Percentiles rank a stretch among this genome's conserved stretches.
Evolutionary conservation across 495 filamentous ascomycete species (phyloP).

Genomic region (Penicillium cinerascens): DNA sequence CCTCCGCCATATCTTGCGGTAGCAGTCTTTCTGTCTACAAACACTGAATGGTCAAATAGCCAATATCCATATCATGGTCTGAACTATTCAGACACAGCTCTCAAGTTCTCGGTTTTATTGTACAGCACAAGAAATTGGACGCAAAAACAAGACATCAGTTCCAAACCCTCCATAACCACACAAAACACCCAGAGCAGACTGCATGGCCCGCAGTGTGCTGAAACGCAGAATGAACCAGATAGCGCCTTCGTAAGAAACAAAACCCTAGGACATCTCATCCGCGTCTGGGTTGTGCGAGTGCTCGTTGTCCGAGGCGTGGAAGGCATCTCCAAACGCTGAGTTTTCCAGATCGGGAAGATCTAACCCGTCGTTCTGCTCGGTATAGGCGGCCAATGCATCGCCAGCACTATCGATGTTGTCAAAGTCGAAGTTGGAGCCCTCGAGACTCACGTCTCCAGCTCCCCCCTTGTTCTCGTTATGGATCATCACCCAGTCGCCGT

Average conservation of each 20-base stretch:
- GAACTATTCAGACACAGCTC: not conserved
- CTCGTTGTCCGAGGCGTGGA: conserved; percentile 56
- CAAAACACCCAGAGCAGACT: conserved; percentile 18
- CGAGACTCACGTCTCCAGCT: conserved; percentile 32
- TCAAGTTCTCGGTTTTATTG: conserved; percentile 5
- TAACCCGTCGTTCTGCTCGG: conserved; percentile 48
- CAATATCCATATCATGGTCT: not conserved
- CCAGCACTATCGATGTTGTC: conserved; percentile 60
- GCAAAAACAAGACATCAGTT: conserved; percentile 8
- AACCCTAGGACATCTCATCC: conserved; percentile 40
- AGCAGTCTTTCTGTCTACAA: not conserved
- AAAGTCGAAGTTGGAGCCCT: conserved; percentile 50
- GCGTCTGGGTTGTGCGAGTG: conserved; percentile 42
- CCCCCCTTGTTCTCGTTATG: conserved; percentile 42
- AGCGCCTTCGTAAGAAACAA: conserved; percentile 11
- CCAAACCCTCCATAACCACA: conserved; percentile 7
- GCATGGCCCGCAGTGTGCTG: conserved; percentile 11
- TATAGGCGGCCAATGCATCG: conserved; percentile 59
- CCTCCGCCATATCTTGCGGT: not conserved
- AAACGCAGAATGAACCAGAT: conserved; percentile 9
- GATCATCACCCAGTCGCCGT: conserved; percentile 62
- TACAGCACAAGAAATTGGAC: conserved; percentile 10
- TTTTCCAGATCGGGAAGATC: conserved; percentile 54
- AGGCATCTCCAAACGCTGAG: conserved; percentile 61
- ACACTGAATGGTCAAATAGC: not conserved